Evolutionary conservation across 441 rosid genomes (phyloP).

Genomic region (Aleurites moluccanus): DNA sequence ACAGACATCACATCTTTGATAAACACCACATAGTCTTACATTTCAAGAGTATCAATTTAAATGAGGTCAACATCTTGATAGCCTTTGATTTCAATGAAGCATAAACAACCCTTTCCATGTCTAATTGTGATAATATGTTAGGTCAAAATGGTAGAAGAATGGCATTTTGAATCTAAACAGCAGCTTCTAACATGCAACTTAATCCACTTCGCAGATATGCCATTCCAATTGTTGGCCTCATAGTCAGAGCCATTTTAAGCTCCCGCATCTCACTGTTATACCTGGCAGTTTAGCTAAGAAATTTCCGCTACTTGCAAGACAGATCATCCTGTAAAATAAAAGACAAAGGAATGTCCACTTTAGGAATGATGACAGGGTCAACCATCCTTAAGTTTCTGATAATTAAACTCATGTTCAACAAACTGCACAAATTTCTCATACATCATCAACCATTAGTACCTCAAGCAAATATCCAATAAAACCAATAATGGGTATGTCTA

Average conservation of each 20-base stretch:
- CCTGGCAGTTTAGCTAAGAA: neutral
- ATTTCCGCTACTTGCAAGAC: slow-evolving; percentile 9
- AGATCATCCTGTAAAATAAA: slow-evolving; percentile 1
- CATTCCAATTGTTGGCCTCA: neutral
- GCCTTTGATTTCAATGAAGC: neutral
- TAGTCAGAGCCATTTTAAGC: neutral
- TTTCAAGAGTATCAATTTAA: neutral
- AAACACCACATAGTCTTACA: neutral
- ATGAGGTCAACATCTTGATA: neutral
- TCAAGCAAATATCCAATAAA: neutral
- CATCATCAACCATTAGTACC: neutral
- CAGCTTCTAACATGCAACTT: neutral
- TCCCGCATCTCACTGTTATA: neutral
- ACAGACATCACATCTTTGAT: neutral
- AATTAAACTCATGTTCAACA: neutral
- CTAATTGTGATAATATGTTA: neutral
- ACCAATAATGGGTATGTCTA: neutral
- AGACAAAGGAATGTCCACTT: neutral
- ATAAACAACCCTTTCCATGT: neutral
- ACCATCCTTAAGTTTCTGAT: neutral
- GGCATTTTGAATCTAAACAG: neutral
- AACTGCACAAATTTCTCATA: neutral
- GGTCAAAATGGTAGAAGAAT: neutral
- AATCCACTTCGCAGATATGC: neutral
- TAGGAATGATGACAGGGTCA: neutral